Evolutionary conservation across 495 filamentous ascomycete species (phyloP).

Genomic region (Stereocaulon alpinum): DNA sequence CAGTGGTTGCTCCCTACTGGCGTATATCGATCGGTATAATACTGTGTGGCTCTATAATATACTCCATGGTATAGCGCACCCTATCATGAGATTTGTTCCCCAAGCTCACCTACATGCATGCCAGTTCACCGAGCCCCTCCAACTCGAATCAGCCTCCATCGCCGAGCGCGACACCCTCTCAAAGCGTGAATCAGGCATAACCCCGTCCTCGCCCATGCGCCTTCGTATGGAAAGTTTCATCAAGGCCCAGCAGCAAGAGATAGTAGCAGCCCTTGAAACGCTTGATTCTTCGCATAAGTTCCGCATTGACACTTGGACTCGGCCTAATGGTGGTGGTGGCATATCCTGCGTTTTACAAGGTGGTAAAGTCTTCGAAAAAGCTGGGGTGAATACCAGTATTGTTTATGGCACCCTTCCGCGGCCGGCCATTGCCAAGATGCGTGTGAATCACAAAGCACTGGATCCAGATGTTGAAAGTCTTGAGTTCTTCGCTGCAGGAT

Average conservation of each 20-base stretch:
- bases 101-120: slow-evolving; percentile 20
- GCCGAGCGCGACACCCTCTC: slow-evolving; percentile 58
- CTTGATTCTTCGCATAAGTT: slow-evolving; percentile 74
- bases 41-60: slow-evolving; percentile 51
- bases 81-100: background rate
- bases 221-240: slow-evolving; percentile 94
- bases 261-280: slow-evolving; percentile 67
- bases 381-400: slow-evolving; percentile 86
- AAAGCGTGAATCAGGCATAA: slow-evolving; percentile 57
- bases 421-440: slow-evolving; percentile 85
- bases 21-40: slow-evolving; percentile 52
- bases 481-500: slow-evolving; percentile 87
- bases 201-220: slow-evolving; percentile 75
- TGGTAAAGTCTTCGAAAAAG: slow-evolving; percentile 96
- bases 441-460: slow-evolving; percentile 87
- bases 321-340: slow-evolving; percentile 74
- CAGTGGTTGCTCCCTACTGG: slow-evolving; percentile 42
- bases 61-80: slow-evolving; percentile 49
- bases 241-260: slow-evolving; percentile 79
- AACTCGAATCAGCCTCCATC: slow-evolving; percentile 51
- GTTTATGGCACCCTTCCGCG: slow-evolving; percentile 89
- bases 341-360: slow-evolving; percentile 92
- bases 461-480: slow-evolving; percentile 65
- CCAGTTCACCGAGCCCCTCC: slow-evolving; percentile 36
- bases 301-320: slow-evolving; percentile 72